phyloP scores from a whole-genome alignment of 2,329 filamentous ascomycete species.

The Phaeosphaeriaceae sp. region DNA sequence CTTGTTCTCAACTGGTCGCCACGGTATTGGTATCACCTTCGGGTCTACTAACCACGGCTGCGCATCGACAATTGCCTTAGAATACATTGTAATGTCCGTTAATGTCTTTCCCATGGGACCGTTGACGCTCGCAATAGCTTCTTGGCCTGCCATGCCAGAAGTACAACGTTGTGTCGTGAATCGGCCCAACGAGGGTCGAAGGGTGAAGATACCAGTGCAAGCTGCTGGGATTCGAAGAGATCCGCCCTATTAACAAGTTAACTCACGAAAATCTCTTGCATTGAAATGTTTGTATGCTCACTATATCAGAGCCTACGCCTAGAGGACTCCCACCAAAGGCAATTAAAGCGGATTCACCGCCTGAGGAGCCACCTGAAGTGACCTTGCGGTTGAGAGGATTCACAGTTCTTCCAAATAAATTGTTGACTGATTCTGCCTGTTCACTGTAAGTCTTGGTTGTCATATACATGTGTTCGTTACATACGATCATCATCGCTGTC shows the following conservation, averaged over 20 bases:
- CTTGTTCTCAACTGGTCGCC: slow-evolving; percentile 53
- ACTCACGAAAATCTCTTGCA: neutral
- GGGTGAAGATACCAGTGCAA: slow-evolving; percentile 64
- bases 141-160: slow-evolving; percentile 68
- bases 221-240: slow-evolving; percentile 63
- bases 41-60: slow-evolving; percentile 62
- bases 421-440: slow-evolving; percentile 67
- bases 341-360: slow-evolving; percentile 70
- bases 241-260: slow-evolving; percentile 48
- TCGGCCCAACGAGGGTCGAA: slow-evolving; percentile 64
- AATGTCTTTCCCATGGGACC: slow-evolving; percentile 66
- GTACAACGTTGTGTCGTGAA: slow-evolving; percentile 63
- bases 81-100: slow-evolving; percentile 56
- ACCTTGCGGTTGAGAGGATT: slow-evolving; percentile 66
- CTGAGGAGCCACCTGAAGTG: slow-evolving; percentile 70
- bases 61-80: slow-evolving; percentile 49
- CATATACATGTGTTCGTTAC: slow-evolving; percentile 15
- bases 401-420: slow-evolving; percentile 66
- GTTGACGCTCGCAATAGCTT: slow-evolving; percentile 68
- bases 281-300: slow-evolving; percentile 20
- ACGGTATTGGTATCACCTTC: slow-evolving; percentile 60
- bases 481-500: slow-evolving; percentile 69
- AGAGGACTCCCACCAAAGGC: slow-evolving; percentile 64
- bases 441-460: slow-evolving; percentile 5
- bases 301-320: slow-evolving; percentile 70